Percentiles rank a stretch among this genome's conserved stretches.
Conservation (phyloP, 352 stramenopile species). For the Phytopythium kandeliae region DNA sequence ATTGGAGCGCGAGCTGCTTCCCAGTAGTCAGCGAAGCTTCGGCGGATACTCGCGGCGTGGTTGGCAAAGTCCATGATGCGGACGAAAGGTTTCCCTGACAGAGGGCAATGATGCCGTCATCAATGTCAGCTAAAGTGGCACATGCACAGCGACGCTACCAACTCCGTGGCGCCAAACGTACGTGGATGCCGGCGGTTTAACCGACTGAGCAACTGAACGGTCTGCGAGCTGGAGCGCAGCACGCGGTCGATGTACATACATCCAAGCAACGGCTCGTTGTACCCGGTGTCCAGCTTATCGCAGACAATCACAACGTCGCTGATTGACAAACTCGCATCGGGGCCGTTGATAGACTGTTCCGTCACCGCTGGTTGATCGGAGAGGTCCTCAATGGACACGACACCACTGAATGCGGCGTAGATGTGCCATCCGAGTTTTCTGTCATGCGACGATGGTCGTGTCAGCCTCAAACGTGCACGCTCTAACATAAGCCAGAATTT, state of each 20-base stretch:
- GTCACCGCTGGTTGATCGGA: conserved; percentile 24
- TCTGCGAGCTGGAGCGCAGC: conserved; percentile 53
- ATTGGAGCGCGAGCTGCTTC: conserved; percentile 19
- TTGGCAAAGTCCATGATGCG: conserved; percentile 72
- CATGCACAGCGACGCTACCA: background rate
- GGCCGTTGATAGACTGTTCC: conserved; percentile 63
- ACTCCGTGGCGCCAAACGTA: conserved; percentile 1
- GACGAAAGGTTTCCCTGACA: conserved; percentile 30
- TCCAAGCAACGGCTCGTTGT: conserved; percentile 68
- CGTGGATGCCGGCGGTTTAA: conserved; percentile 62
- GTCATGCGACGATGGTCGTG: too few relatives aligned
- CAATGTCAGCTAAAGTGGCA: background rate
- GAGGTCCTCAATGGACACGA: conserved; percentile 17
- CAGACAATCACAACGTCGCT: conserved; percentile 81
- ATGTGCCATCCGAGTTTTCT: conserved; percentile 51
- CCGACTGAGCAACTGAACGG: conserved; percentile 78
- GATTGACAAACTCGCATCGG: conserved; percentile 34
- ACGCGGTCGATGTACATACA: conserved; percentile 85
- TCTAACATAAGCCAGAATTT: too few relatives aligned
- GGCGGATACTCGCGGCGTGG: conserved; percentile 59
- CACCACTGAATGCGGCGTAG: conserved; percentile 68
- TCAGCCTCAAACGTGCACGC: too few relatives aligned
- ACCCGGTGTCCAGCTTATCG: conserved; percentile 84
- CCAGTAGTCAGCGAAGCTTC: conserved; percentile 48
- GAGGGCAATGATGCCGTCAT: background rate